These are phyloP conservation scores for Achaetomium macrosporum DNA, from an alignment of 2,329 filamentous ascomycete genomes.

Conservation along the genomic window DNA sequence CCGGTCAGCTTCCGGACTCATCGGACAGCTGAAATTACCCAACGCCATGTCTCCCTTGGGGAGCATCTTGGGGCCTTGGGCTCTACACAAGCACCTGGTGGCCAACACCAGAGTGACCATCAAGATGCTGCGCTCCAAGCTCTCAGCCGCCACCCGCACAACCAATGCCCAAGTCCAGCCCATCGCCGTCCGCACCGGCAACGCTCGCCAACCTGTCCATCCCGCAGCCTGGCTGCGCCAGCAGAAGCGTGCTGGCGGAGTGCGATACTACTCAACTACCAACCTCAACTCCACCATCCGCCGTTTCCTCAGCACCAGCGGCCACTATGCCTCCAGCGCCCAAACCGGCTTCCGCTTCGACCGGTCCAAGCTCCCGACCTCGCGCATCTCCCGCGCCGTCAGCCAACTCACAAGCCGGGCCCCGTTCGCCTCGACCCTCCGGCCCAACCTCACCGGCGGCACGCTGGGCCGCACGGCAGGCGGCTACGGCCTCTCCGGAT, in stretches of 20 bases:
- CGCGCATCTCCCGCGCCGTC: conserved; percentile 45
- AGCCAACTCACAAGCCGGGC: conserved; percentile 65
- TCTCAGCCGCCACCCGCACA: conserved; percentile 40
- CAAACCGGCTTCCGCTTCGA: conserved; percentile 36
- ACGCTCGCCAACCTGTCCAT: conserved; percentile 47
- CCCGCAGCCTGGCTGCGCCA: conserved; percentile 45
- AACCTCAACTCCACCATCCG: conserved; percentile 42
- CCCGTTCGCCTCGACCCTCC: conserved; percentile 81
- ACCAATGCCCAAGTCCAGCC: conserved; percentile 42
- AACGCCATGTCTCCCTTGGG: conserved; percentile 48
- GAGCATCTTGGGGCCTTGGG: conserved; percentile 53
- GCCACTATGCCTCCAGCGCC: conserved; percentile 30
- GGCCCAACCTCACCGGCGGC: conserved; percentile 87
- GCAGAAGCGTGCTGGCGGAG: conserved; percentile 39
- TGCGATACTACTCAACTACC: conserved; percentile 45
- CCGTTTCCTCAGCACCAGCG: conserved; percentile 45
- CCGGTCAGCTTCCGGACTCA: background rate
- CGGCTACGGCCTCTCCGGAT: conserved; percentile 72
- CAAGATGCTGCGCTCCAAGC: conserved; percentile 45
- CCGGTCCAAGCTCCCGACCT: conserved; percentile 44
- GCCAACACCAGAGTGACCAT: conserved; percentile 38
- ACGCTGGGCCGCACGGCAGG: conserved; percentile 78
- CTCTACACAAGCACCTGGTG: conserved; percentile 45
- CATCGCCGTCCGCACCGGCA: conserved; percentile 37
- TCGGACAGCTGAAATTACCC: conserved; percentile 18